Conservation (phyloP, 2,329 filamentous ascomycete species). For the Arthrobotrys pseudoclavata region DNA sequence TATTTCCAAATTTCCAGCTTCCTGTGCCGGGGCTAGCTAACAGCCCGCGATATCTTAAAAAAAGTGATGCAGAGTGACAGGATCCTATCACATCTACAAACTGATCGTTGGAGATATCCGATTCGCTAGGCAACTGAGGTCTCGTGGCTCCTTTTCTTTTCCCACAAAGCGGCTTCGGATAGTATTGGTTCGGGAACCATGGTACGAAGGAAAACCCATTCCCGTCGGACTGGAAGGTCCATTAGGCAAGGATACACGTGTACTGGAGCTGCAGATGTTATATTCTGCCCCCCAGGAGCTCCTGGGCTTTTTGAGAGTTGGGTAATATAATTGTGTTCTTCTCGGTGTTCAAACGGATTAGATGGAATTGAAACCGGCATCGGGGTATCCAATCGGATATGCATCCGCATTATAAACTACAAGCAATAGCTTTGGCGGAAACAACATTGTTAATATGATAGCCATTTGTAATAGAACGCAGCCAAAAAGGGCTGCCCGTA, state of each 20-base stretch:
- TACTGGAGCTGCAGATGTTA: conserved; percentile 14
- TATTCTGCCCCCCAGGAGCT: neutral
- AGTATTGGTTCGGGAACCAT: conserved; percentile 8
- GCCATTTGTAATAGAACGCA: neutral
- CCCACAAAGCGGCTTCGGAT: neutral
- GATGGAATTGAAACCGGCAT: neutral
- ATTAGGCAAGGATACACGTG: conserved; percentile 23
- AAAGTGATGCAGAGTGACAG: conserved; percentile 3
- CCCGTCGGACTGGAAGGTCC: conserved; percentile 6
- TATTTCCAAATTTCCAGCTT: neutral
- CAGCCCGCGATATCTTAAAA: neutral
- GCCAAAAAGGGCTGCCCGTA: neutral
- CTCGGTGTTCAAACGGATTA: neutral
- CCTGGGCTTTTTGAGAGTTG: neutral
- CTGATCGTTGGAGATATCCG: conserved; percentile 4
- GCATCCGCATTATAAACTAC: neutral
- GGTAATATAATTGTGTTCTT: neutral
- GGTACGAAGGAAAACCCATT: neutral
- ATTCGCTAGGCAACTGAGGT: neutral
- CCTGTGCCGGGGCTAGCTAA: neutral
- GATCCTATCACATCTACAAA: conserved; percentile 11
- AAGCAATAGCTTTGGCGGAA: neutral
- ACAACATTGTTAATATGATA: neutral
- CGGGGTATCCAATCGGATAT: neutral
- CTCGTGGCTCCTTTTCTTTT: conserved; percentile 6